Evolutionary conservation across 805 yeast genomes (phyloP).

Genomic region (Huiozyma naganishii): DNA sequence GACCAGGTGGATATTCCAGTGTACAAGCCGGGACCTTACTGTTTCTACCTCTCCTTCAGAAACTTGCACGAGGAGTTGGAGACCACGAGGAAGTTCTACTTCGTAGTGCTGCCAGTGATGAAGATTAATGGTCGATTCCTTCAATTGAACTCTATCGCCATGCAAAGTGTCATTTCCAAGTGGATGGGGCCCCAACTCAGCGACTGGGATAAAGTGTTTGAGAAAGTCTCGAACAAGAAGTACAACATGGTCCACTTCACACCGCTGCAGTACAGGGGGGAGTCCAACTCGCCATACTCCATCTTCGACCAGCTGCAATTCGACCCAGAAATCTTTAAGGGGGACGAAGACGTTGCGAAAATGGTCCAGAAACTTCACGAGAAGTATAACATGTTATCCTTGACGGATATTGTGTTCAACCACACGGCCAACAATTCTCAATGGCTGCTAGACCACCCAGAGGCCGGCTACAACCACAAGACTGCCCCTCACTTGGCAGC

Average conservation of each 20-base stretch:
- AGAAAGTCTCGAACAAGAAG: slow-evolving; percentile 56
- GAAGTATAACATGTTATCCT: slow-evolving; percentile 53
- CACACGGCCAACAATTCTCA: slow-evolving; percentile 87
- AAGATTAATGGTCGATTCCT: slow-evolving; percentile 43
- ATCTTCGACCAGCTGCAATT: slow-evolving; percentile 75
- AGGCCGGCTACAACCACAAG: slow-evolving; percentile 71
- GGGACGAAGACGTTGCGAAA: slow-evolving; percentile 40
- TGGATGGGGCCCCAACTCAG: slow-evolving; percentile 78
- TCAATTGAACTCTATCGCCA: slow-evolving; percentile 66
- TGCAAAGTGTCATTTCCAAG: slow-evolving; percentile 81
- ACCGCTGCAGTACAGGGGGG: slow-evolving; percentile 84
- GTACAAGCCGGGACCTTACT: slow-evolving; percentile 66
- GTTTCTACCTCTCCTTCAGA: slow-evolving; percentile 57
- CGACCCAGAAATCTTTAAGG: slow-evolving; percentile 55
- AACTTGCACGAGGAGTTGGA: slow-evolving; percentile 27
- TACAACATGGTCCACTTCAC: slow-evolving; percentile 96
- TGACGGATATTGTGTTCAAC: slow-evolving; percentile 89
- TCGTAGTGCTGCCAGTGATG: slow-evolving; percentile 73
- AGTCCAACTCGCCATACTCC: slow-evolving; percentile 86
- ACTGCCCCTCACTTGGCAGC: slow-evolving; percentile 85
- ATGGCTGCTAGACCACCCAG: slow-evolving; percentile 84
- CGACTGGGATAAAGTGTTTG: slow-evolving; percentile 59
- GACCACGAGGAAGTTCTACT: slow-evolving; percentile 53
- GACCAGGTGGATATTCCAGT: slow-evolving; percentile 50
- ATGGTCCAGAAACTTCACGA: slow-evolving; percentile 41